phyloP scores from a whole-genome alignment of 2,329 filamentous ascomycete genomes.

The Graphiopsis chlorocephala region DNA sequence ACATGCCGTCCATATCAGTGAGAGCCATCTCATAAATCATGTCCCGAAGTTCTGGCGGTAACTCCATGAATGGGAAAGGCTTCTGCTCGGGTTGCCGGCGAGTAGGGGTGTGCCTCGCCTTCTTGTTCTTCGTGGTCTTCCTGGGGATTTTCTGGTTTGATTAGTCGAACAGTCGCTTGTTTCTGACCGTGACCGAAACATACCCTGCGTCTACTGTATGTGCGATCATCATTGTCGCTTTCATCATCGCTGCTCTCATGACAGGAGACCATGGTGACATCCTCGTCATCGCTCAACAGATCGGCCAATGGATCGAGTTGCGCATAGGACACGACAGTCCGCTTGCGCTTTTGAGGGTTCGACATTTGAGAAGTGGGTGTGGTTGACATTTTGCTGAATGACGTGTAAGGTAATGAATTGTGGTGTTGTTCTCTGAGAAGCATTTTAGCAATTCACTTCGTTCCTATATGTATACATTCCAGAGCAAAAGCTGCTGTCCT shows the following conservation, averaged over 20 bases:
- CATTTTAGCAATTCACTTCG: not conserved
- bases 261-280: not conserved
- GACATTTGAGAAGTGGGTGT: not conserved
- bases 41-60: conserved; percentile 28
- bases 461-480: not conserved
- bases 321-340: conserved; percentile 1
- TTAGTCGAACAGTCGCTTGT: not conserved
- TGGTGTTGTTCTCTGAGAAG: not conserved
- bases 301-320: not conserved
- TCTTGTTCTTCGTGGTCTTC: conserved; percentile 16
- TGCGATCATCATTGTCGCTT: conserved; percentile 2
- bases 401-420: not conserved
- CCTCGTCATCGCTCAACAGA: not conserved
- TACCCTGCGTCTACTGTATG: not conserved
- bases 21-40: conserved; percentile 31
- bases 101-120: conserved; percentile 10
- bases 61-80: conserved; percentile 27
- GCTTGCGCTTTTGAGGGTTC: conserved; percentile 1
- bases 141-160: conserved; percentile 5
- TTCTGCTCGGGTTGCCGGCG: conserved; percentile 20
- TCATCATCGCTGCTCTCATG: not conserved
- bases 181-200: not conserved
- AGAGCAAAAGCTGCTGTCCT: not conserved
- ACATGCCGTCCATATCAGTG: conserved; percentile 23
- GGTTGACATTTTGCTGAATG: not conserved